Evolutionary conservation across 2,329 filamentous ascomycete genomes (phyloP).

Genomic region (Herpotrichia juniperi): DNA sequence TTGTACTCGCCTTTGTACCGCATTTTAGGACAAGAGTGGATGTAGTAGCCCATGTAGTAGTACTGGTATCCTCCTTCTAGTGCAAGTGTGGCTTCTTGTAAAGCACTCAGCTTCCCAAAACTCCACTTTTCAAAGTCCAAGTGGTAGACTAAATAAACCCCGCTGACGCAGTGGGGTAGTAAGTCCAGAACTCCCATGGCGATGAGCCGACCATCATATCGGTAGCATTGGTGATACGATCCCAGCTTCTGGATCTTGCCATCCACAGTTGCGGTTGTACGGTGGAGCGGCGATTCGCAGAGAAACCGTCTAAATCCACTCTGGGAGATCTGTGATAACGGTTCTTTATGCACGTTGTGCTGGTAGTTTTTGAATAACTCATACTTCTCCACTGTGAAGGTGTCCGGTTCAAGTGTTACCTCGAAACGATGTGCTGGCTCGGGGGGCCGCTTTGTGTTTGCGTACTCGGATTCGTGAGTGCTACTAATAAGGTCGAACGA

Average conservation of each 20-base stretch:
- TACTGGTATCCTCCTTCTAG: slow-evolving; percentile 72
- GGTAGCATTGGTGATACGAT: slow-evolving; percentile 82
- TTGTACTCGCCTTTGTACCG: slow-evolving; percentile 81
- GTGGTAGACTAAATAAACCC: slow-evolving; percentile 84
- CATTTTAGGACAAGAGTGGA: slow-evolving; percentile 83
- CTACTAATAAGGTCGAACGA: slow-evolving; percentile 71
- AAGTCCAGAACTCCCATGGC: slow-evolving; percentile 80
- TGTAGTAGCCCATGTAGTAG: slow-evolving; percentile 87
- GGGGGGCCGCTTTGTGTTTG: slow-evolving; percentile 61
- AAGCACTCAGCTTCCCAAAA: slow-evolving; percentile 77
- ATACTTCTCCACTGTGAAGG: slow-evolving; percentile 78
- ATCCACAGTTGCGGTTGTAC: slow-evolving; percentile 49
- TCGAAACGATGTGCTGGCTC: slow-evolving; percentile 70
- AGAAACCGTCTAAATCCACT: slow-evolving; percentile 73
- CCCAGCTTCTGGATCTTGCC: slow-evolving; percentile 67
- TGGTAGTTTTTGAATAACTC: slow-evolving; percentile 77
- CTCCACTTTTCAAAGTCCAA: slow-evolving; percentile 72
- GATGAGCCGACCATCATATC: slow-evolving; percentile 75
- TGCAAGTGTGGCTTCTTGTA: slow-evolving; percentile 75
- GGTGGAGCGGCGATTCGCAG: slow-evolving; percentile 70
- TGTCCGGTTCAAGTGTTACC: slow-evolving; percentile 72
- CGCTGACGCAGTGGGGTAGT: slow-evolving; percentile 76
- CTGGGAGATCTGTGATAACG: slow-evolving; percentile 62
- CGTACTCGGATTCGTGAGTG: slow-evolving; percentile 71
- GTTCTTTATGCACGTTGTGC: slow-evolving; percentile 72